These are phyloP conservation scores for Trichoderma brevicompactum DNA, from an alignment of 2,329 filamentous ascomycete species.

Conservation along the genomic window DNA sequence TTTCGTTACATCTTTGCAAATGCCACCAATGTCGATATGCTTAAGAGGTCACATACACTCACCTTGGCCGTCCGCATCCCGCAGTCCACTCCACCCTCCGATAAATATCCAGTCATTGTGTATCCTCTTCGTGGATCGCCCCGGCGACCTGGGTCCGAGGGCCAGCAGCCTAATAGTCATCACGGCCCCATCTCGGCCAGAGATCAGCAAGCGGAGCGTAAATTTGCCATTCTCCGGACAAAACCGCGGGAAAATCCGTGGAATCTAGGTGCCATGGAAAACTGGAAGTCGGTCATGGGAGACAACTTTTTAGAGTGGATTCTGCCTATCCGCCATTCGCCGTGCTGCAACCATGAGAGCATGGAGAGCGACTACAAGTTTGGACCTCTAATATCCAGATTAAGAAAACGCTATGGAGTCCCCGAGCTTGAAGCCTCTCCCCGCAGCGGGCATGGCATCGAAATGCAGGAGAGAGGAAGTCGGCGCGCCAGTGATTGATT, in stretches of 20 bases:
- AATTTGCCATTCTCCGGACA: constrained; percentile 79
- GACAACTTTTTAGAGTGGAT: constrained; percentile 74
- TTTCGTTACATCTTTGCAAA: constrained; percentile 72
- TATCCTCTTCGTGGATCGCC: constrained; percentile 56
- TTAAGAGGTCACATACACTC: constrained; percentile 66
- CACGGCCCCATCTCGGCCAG: constrained; percentile 36
- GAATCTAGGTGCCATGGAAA: constrained; percentile 71
- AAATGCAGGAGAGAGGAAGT: constrained; percentile 22
- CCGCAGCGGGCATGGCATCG: constrained; percentile 16
- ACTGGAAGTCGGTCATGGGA: constrained; percentile 83
- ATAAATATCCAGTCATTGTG: constrained; percentile 56
- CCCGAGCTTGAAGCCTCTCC: constrained; percentile 23
- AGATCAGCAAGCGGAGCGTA: constrained; percentile 59
- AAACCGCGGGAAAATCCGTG: constrained; percentile 81
- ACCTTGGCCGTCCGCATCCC: constrained; percentile 77
- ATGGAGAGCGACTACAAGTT: constrained; percentile 70
- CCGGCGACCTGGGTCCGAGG: constrained; percentile 35
- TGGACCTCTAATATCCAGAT: constrained; percentile 62
- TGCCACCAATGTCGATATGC: constrained; percentile 81
- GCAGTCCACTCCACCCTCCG: constrained; percentile 47
- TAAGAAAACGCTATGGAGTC: constrained; percentile 52
- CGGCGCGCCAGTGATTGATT: constrained; percentile 10
- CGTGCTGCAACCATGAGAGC: constrained; percentile 71
- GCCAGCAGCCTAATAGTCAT: background rate
- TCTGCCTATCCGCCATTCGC: constrained; percentile 74